Evolutionary conservation across 305 asterid genomes (phyloP), one percentile per base, ranked within the genome.

Genomic region (Rubia peregrina): DNA sequence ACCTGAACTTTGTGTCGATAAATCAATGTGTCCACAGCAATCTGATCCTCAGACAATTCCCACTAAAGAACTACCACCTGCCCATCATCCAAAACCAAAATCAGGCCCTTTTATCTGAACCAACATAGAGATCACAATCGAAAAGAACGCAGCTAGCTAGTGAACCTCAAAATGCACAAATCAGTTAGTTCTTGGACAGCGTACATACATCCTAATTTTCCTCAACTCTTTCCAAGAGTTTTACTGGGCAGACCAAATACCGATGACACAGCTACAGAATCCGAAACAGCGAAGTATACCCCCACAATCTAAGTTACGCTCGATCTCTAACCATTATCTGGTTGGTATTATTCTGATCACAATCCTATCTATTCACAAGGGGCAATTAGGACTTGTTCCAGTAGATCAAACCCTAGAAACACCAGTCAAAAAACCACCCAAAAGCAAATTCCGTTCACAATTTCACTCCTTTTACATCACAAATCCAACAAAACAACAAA

Each of bases 11-110:
- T 67, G 38, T 11, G 72, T 49, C 9, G 70, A 71, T 46, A 61
- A 71, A 71, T 76, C 73, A 71, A 36, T 57, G 43, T 68, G 46
- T 71, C 70, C 75, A 61, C 75, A 70, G 75, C 75, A 75, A 71
- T 56, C 72, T 65, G 79, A 46, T 71, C 76, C 76, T 67, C 69
- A 57, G 73, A 65, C 69, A 71, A 76, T 61, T 11, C 55, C 71
- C 57, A 76, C 76, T 61, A 67, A 26, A 66, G 72, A 65, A 71
- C 76, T 67, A 61, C 61, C 67, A 76, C 80, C 76, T 76, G 76
- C 80, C 73, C 76, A 72, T 51, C 70, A 76, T 71, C 80, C 80
- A 61, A 72, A 76, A 61, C 73, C 69, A 72, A 66, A 71, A 76
- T 76, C 76, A 76, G 76, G 73, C 64, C 73, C 73, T 76, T 60